Percentiles rank a stretch among this genome's conserved stretches.
Evolutionary conservation across 352 stramenopile genomes (phyloP).

Genomic region (Blastocystis sp.): DNA sequence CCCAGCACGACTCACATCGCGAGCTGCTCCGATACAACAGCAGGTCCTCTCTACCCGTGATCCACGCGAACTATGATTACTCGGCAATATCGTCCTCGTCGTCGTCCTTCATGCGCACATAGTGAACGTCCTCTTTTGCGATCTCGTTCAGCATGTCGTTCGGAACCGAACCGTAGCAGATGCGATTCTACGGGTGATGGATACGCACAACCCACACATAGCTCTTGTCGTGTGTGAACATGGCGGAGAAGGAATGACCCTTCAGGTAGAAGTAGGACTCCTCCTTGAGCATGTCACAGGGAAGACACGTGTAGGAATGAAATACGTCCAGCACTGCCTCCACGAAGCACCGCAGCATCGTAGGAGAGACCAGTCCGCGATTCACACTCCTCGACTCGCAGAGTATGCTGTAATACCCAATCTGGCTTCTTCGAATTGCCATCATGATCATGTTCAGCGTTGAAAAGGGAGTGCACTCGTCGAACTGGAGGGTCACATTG

Average conservation of each 20-base stretch:
- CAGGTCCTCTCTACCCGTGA: constrained; percentile 40
- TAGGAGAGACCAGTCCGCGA: not conserved
- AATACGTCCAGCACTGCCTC: constrained; percentile 54
- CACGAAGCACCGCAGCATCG: constrained; percentile 23
- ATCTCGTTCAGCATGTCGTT: constrained; percentile 24
- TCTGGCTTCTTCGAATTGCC: constrained; percentile 55
- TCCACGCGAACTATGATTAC: not conserved
- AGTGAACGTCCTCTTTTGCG: constrained; percentile 15
- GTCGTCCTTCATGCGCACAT: constrained; percentile 36
- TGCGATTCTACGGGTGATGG: not conserved
- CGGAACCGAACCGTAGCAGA: constrained; percentile 28
- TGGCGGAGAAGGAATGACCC: constrained; percentile 13
- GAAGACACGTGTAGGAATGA: not conserved
- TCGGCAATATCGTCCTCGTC: constrained; percentile 44
- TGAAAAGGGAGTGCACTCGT: not conserved
- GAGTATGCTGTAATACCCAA: constrained; percentile 15
- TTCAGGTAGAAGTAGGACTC: constrained; percentile 40
- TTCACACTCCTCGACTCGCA: not conserved
- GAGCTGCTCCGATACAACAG: not conserved
- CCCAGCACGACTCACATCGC: not conserved
- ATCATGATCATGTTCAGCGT: constrained; percentile 36
- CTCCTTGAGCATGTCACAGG: not conserved
- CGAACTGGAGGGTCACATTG: constrained; percentile 5
- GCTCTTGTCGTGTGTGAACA: constrained; percentile 66
- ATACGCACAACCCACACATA: not conserved